A percentile compares a stretch with the other conserved stretches of the same genome.
Evolutionary conservation across 192 early-diverging fungal species (phyloP).

Genomic region (Umbelopsis sp.): DNA sequence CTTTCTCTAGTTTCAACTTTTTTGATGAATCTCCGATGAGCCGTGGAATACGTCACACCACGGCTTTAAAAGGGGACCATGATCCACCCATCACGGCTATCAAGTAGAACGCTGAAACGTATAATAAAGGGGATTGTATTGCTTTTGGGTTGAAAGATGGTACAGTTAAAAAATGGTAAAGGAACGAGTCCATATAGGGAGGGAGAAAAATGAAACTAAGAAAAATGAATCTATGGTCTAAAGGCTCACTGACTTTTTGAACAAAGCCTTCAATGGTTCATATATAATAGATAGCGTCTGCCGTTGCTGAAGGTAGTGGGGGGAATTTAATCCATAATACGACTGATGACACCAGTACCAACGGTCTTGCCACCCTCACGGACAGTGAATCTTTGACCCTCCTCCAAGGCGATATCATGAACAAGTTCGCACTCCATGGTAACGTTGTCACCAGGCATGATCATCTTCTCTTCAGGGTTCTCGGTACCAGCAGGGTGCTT

Average conservation of each 20-base stretch:
- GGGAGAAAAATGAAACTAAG: neutral
- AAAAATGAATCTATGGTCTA: conserved; percentile 20
- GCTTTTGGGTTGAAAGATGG: conserved; percentile 15
- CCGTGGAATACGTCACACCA: conserved; percentile 1
- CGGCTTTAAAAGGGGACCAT: neutral
- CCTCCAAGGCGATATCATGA: conserved; percentile 85
- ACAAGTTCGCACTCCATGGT: conserved; percentile 85
- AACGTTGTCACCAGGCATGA: conserved; percentile 98
- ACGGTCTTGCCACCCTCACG: conserved; percentile 98
- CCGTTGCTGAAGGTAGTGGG: neutral
- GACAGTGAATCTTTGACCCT: conserved; percentile 95
- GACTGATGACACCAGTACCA: conserved; percentile 80
- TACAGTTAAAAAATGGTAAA: neutral
- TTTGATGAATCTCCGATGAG: conserved; percentile 2
- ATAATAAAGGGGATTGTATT: conserved; percentile 14
- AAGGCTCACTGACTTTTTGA: too few relatives aligned
- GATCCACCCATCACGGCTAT: neutral
- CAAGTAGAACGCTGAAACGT: neutral
- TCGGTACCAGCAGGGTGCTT: conserved; percentile 74
- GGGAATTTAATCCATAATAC: conserved; percentile 29
- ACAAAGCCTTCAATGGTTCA: neutral
- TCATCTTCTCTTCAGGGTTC: conserved; percentile 93
- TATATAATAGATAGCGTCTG: neutral
- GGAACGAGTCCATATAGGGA: too few relatives aligned
- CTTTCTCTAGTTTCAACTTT: neutral